These are phyloP conservation scores for Calendula officinalis DNA, from an alignment of 129 eudicot species.

Conservation along the genomic window DNA sequence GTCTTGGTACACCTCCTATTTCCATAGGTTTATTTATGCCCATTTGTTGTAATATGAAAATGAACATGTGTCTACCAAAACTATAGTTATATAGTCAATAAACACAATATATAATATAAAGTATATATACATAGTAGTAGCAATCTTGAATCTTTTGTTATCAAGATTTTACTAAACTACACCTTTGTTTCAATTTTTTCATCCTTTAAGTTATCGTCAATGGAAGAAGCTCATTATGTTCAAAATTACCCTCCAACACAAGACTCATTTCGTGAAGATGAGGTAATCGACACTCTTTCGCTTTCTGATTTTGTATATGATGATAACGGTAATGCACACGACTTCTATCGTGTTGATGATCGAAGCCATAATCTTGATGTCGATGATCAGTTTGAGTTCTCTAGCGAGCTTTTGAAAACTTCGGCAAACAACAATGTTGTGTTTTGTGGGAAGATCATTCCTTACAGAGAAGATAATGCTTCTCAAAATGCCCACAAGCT, in stretches of 20 bases:
- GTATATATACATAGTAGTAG: neutral
- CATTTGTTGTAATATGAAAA: conserved; percentile 16
- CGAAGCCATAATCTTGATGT: conserved; percentile 13
- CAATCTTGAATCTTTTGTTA: conserved; percentile 3
- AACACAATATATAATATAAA: neutral
- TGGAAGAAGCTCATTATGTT: conserved; percentile 24
- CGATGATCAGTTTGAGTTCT: conserved; percentile 62
- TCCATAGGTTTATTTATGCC: conserved; percentile 8
- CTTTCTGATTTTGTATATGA: conserved; percentile 40
- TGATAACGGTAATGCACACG: conserved; percentile 28
- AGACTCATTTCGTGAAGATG: conserved; percentile 31
- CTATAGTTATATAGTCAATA: neutral
- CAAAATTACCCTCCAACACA: conserved; percentile 21
- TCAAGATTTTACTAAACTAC: conserved; percentile 17
- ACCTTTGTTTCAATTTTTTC: neutral
- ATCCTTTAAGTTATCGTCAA: conserved; percentile 13
- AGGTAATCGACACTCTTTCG: conserved; percentile 36
- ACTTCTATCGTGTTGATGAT: conserved; percentile 19
- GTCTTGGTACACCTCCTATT: conserved; percentile 17
- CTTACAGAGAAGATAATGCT: conserved; percentile 29
- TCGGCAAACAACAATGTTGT: conserved; percentile 30
- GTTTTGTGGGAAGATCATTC: conserved; percentile 63
- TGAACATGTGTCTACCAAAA: conserved; percentile 21
- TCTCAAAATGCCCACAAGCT: conserved; percentile 14
- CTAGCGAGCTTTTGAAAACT: conserved; percentile 43